Evolutionary conservation across 164 flowering plant genomes (phyloP).

Genomic region (Euptelea pleiosperma): DNA sequence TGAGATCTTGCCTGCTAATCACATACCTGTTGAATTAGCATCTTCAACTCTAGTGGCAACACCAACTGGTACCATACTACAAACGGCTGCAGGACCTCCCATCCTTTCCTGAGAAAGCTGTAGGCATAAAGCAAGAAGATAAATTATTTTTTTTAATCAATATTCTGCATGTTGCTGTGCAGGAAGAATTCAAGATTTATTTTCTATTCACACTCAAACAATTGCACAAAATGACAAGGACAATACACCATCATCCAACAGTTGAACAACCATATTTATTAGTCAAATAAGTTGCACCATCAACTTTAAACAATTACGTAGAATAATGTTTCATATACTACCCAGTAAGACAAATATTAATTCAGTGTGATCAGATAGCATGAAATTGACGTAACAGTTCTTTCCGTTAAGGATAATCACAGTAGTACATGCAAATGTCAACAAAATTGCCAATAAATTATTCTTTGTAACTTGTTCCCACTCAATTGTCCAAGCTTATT

Average conservation of each 20-base stretch:
- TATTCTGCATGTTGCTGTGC: not conserved
- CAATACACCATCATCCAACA: not conserved
- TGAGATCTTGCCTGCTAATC: slow-evolving; percentile 1
- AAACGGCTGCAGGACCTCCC: slow-evolving; percentile 16
- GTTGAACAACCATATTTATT: no score
- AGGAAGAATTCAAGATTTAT: not conserved
- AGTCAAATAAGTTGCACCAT: no score
- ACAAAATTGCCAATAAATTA: no score
- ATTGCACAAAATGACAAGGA: not conserved
- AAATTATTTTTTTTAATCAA: not conserved
- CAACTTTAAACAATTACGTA: no score
- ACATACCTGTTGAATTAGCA: slow-evolving; percentile 37
- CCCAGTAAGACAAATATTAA: no score
- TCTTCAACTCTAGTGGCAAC: slow-evolving; percentile 27
- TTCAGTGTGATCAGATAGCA: no score
- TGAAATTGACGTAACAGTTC: no score
- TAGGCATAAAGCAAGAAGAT: not conserved
- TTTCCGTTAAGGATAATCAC: no score
- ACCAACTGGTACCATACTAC: slow-evolving; percentile 18
- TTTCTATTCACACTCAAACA: not conserved
- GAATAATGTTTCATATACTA: no score
- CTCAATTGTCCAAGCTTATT: no score
- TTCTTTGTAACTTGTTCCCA: no score
- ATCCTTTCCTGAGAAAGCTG: slow-evolving; percentile 28
- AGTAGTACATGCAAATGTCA: no score